phyloP scores from a whole-genome alignment of 2,329 filamentous ascomycete genomes.

The Cladosporium phlei region DNA sequence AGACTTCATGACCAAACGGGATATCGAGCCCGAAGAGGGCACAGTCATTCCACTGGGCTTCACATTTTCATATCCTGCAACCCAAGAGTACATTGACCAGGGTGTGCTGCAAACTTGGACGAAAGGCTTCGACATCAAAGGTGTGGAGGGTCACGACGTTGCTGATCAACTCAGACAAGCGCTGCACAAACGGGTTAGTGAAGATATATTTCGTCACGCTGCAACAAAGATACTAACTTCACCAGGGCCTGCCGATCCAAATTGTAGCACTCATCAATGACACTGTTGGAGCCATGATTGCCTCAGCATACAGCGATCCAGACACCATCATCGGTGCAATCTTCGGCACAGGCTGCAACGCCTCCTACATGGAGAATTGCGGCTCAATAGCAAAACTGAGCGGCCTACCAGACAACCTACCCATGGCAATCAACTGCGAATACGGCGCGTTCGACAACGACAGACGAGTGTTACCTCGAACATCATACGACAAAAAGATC shows the following conservation, averaged over 20 bases:
- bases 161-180: constrained; percentile 84
- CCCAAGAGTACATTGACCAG: constrained; percentile 89
- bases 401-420: constrained; percentile 68
- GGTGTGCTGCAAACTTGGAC: constrained; percentile 93
- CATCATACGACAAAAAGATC: constrained; percentile 79
- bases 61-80: constrained; percentile 94
- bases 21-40: constrained; percentile 57
- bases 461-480: constrained; percentile 79
- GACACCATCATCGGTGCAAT: constrained; percentile 86
- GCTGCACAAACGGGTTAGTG: constrained; percentile 60
- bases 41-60: constrained; percentile 76
- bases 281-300: constrained; percentile 86
- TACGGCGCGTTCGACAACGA: constrained; percentile 98
- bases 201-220: background rate
- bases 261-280: constrained; percentile 86
- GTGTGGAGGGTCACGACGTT: constrained; percentile 85
- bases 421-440: constrained; percentile 97
- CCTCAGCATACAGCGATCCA: constrained; percentile 80
- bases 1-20: constrained; percentile 87
- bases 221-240: constrained; percentile 16
- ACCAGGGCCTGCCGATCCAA: constrained; percentile 74
- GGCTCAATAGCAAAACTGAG: constrained; percentile 80
- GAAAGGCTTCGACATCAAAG: constrained; percentile 91
- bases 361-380: constrained; percentile 84
- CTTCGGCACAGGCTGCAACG: constrained; percentile 91